Evolutionary conservation across 129 eudicot genomes (phyloP).

Genomic region (Centrapalus pauciflorus): DNA sequence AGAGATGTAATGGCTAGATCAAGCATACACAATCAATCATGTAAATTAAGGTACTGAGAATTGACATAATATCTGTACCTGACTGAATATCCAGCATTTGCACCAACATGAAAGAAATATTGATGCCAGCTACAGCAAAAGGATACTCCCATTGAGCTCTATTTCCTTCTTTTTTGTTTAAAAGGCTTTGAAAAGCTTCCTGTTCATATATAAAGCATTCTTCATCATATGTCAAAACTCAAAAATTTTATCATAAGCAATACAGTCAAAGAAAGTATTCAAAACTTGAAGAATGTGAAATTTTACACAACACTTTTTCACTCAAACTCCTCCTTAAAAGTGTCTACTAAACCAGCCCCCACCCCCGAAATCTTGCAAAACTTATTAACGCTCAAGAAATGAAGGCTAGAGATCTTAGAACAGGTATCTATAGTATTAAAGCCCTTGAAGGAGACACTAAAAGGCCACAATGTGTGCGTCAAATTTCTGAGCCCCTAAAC

Average conservation of each 20-base stretch:
- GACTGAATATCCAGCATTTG: constrained; percentile 98
- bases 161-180: constrained; percentile 75
- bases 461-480: neutral
- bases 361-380: no score
- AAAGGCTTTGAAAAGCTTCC: constrained; percentile 76
- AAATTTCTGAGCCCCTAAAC: neutral
- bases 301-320: no score
- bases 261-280: neutral
- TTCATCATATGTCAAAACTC: neutral
- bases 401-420: no score
- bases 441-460: no score
- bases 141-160: constrained; percentile 99
- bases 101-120: constrained; percentile 89
- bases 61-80: constrained; percentile 38
- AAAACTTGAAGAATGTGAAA: no score
- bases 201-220: constrained; percentile 12
- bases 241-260: neutral
- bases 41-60: neutral
- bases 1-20: neutral
- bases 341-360: no score
- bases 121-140: constrained; percentile 98
- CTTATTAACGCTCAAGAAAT: no score
- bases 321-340: neutral
- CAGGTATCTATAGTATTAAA: no score
- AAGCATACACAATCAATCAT: no score